phyloP scores from a whole-genome alignment of 1,284 basidiomycete species.

The Ganoderma resinaceum region DNA sequence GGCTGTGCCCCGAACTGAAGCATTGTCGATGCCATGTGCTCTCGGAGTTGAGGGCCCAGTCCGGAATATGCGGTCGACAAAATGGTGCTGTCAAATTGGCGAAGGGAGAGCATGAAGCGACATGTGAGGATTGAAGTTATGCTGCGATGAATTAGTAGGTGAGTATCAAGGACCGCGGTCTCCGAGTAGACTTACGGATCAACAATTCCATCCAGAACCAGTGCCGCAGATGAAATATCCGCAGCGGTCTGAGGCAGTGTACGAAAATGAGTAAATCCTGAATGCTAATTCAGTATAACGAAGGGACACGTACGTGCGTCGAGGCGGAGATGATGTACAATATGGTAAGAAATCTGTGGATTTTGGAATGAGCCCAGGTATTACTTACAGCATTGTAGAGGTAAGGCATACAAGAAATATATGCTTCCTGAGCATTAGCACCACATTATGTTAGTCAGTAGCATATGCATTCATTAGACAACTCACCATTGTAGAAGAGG shows the following conservation, averaged over 20 bases:
- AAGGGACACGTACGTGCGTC: too few species aligned
- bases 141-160: too few species aligned
- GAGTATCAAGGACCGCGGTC: too few species aligned
- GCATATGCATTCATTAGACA: background rate
- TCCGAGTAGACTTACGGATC: too few species aligned
- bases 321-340: background rate
- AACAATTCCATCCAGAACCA: too few species aligned
- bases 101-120: background rate
- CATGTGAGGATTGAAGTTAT: background rate
- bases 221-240: too few species aligned
- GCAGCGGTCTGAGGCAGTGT: too few species aligned
- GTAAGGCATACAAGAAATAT: background rate
- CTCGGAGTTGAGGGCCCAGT: background rate
- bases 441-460: background rate
- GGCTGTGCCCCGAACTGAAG: background rate
- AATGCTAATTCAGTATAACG: too few species aligned
- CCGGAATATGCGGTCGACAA: background rate
- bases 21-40: background rate
- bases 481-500: background rate
- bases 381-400: background rate
- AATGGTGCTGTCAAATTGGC: background rate
- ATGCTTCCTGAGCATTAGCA: background rate
- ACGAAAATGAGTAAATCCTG: too few species aligned
- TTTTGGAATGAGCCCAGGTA: background rate
- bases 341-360: background rate